Base-by-base conservation (phyloP, 2,329 filamentous ascomycete genomes). In the Penicillium sp. region DNA sequence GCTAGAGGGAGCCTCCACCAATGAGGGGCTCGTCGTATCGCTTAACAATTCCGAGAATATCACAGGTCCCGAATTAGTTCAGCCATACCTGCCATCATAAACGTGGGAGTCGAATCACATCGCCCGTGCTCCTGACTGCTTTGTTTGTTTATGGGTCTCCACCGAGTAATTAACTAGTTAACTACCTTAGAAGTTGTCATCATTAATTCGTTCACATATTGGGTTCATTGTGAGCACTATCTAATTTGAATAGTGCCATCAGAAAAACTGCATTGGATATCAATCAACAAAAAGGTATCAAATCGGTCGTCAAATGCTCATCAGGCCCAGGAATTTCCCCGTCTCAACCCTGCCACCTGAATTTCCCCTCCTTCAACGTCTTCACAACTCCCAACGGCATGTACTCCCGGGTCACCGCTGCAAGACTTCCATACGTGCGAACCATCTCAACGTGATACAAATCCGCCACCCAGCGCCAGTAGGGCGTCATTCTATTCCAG, bases 311-410 rank as follows among this genome's bases (percentile, higher is more conserved):
- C 6, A 47, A 10, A 47, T 31, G 12, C 17, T 45, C 12, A 47
- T 47, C 25, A 45, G 42, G 12, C 5, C 5, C 42, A 15, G 6
- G 22, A 45, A 10, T 3, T n/a, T 25, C 17, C 20, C 31, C 6
- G 25, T 12, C 59, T 70, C 65, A 78, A 12, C 75, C 71, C 63
- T 78, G 75, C 78, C 77, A 80, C 58, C 75, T 69, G 28, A 79
- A 73, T 49, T 72, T 75, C 1, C 75, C 75, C 58, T 76, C 70
- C 62, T 74, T 74, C 64, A 79, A 63, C 2, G 78, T 75, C 65
- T 77, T 76, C 15, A 79, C 70, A 10, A 80, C 76, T 11, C 78
- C 78, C 47, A 80, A 58, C 2, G 78, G 78, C 67, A 80, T 73
- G 38, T 75, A 75, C 53, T 74, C 74, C 12, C 71, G 64, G 55